Percentiles rank a stretch among this genome's conserved stretches.
phyloP scores from a whole-genome alignment of 2,329 filamentous ascomycete genomes.

The Botrytis pseudocinerea region DNA sequence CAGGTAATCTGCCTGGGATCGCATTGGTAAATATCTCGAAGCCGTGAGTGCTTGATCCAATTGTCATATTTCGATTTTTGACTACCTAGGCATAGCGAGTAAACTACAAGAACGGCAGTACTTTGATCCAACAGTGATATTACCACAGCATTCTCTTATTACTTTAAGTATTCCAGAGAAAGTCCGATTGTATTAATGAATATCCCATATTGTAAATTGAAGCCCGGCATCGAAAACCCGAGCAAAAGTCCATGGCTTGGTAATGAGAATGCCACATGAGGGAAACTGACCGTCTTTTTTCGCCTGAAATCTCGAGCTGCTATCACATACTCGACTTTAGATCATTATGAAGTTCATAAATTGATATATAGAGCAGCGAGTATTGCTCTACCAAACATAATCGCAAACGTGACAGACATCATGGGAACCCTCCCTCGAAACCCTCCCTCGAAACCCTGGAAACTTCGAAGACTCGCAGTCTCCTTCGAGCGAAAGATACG shows the following conservation, averaged over 20 bases:
- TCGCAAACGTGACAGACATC: background rate
- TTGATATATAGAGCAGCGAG: background rate
- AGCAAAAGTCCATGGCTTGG: background rate
- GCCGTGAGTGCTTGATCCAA: background rate
- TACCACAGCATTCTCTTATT: background rate
- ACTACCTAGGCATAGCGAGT: background rate
- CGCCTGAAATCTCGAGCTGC: rapidly evolving
- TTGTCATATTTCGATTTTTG: rapidly evolving
- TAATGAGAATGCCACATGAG: rapidly evolving
- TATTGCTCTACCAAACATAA: rapidly evolving
- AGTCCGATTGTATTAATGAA: rapidly evolving
- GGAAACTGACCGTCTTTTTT: too few species aligned
- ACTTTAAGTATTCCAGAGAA: rapidly evolving
- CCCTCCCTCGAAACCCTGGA: background rate
- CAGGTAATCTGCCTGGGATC: background rate
- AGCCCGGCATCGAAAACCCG: background rate
- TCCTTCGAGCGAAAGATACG: background rate
- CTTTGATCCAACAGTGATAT: background rate
- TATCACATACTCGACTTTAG: background rate
- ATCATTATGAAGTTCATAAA: rapidly evolving
- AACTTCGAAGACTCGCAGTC: background rate
- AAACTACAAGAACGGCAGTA: background rate
- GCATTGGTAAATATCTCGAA: too few species aligned
- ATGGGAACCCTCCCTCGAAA: background rate
- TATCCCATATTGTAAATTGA: background rate